Evolutionary conservation across 1,284 basidiomycete species (phyloP), one percentile per base, ranked within the genome.

Genomic region (Ustilago hordei): DNA sequence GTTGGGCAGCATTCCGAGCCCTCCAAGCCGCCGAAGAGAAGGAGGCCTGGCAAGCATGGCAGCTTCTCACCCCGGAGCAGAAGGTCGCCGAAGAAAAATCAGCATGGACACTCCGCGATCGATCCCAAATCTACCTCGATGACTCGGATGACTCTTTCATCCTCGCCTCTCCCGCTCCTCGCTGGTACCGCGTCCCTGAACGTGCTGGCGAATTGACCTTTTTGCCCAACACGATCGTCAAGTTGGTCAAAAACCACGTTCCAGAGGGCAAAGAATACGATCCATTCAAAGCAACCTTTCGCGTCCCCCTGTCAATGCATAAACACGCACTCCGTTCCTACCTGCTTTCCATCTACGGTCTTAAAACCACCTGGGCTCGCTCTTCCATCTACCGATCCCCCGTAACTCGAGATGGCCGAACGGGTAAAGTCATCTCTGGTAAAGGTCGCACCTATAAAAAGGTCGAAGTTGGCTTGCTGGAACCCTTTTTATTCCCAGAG

Each of bases 221-320:
- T 87, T 90, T 98, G 50, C 95, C 95, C 53, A 97, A 97, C 87
- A 89, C 93, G 81, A 87, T 92, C 74, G 91, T 97, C 87, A 90
- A 91, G 64, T 89, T 98, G 62, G 91, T 96, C 53, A 91, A 93
- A 45, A 98, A 98, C 87, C 87, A 92, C 82, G 95, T 94, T 0
- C 91, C 90, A 0, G 87, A 88, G 1, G 93, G 92, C 0, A 87
- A 93, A 81, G 89, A 93, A 5, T 98, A 98, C 89, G 96, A 98
- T 80, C 93, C 95, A 1, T 95, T 92, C 88, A 92, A 95, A 86
- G 95, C 95, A 8, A 98, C 95, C 1, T 97, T 98, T 89, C 92
- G 94, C 65, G 90, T 97, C 48, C 88, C 89, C 1, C 91, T 91
- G 67, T 91, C 91, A 60, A 89, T 96, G 87, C 96, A 94, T 64